Base-by-base conservation (phyloP, 805 yeast genomes). In the Yarrowia osloensis region DNA sequence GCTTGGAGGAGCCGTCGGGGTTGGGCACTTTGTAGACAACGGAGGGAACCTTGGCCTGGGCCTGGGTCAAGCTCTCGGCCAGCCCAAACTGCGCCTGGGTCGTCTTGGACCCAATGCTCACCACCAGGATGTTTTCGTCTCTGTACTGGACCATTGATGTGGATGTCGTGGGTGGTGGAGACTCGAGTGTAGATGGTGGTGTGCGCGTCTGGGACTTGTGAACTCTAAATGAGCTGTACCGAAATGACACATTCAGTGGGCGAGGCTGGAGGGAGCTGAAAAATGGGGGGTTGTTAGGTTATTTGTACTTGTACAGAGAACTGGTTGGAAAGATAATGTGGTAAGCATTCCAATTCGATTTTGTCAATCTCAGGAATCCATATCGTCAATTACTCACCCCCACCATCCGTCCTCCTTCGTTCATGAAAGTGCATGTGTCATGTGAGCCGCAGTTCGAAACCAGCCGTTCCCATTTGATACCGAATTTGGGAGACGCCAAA, bases 61-160 rank as follows among this genome's bases (percentile, higher is more conserved):
- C 96, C 1, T 95, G 91, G 9, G 89, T 78, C 69, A 90, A 81
- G 0, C 89, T 81, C 71, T 89, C 96, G 29, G 82, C 81, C 29
- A 93, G 80, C 1, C 97, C 97, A 74, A 90, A 87, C 71, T 89
- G 89, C 31, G 90, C 90, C 66, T 88, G 79, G 0, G 98, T 91
- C 66, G 83, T 79, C 65, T 79, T 80, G 2, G 96, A 88, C 31
- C 97, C 97, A 0, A 96, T 28, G 21, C 47, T 26, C 68, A 74
- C 65, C 69, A 74, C 81, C 69, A 78, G 72, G 54, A 79, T 72
- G 69, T 77, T 76, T 67, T 75, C 78, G 74, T 79, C 81, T 57
- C 79, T 73, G 71, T 78, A 79, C 28, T 70, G 70, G 19, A 75
- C 76, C 77, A 75, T 75, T 40, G 57, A 47, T 40, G 63, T 50